Base-by-base conservation (phyloP, 2,329 filamentous ascomycete genomes). In the Celoporthe dispersa region DNA sequence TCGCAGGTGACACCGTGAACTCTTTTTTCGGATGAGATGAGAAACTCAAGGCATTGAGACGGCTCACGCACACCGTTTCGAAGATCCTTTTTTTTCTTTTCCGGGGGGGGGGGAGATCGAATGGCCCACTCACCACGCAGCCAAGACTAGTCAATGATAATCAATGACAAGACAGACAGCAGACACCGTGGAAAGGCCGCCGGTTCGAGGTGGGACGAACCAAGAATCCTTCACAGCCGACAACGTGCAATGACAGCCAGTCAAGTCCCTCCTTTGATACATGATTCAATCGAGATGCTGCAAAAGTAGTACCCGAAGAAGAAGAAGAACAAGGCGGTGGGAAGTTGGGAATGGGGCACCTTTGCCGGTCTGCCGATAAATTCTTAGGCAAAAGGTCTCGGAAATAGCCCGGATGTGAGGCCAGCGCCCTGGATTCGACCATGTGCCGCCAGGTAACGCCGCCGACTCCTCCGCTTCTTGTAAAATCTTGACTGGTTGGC, bases 21-120 rank as follows among this genome's bases (percentile, higher is more conserved):
- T 35, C 19, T 12, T 53, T 28, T 22, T 53, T 37, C 41, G 28
- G 63, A 64, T 53, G 63, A 64, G 44, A 55, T 64, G 31, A 39
- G 8, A 22, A 25, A 2, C 11, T n/a, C 2, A 41, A 44, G 28
- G 14, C 14, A 9, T 37, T 60, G 28, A 37, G 33, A n/a, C 63
- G 28, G 31, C 37, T 64, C 19, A 25, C 57, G 16, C 33, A n/a
- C 19, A 25, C 9, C 63, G 63, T 55, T 53, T 53, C 63, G 63
- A 5, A 4, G 22, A 53, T 53, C 31, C 16, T 25, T 7, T 2
- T 44, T 11, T 11, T 3, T 39, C 12, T 39, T 39, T 39, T 39
- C 7, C n/a, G n/a, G n/a, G n/a, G 61, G n/a, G n/a, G n/a, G n/a
- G n/a, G n/a, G n/a, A 51, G 35, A 63, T 64, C 19, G 44, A 44